Evolutionary conservation across 2,329 filamentous ascomycete genomes (phyloP), one percentile per base, ranked within the genome.

Genomic region (Phaeosphaeriaceae sp.): DNA sequence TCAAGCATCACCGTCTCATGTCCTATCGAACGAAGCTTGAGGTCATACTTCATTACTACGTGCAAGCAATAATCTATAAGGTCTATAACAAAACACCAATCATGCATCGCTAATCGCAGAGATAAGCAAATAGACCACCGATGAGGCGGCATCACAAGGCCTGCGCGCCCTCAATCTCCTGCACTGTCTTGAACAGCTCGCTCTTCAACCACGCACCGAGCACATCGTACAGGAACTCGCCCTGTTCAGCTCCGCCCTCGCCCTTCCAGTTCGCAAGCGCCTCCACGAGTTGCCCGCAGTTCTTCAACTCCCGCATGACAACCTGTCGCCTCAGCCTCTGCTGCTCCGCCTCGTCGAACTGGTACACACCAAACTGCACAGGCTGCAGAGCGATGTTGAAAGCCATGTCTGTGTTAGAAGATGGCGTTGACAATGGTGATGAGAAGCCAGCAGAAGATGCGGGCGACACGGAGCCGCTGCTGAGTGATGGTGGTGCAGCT

Each of bases 181-280:
- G 60, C 19, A 71, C 51, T 24, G 70, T 74, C 64, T 67, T 74
- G 54, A 64, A 67, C 50, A 75, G 54, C 59, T 74, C 68, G 47
- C 63, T 71, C 66, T 74, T 73, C 49, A 76, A 52, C 73, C 73
- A 76, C 26, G 69, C 65, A 32, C 73, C 72, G 3, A 76, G 59
- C 13, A 71, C 64, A 58, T 71, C 70, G 49, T 75, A 76, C 47
- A 75, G 47, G 26, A 69, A 73, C 60, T 71, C 67, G 1, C 69
- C 70, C 53, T 73, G 69, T 46, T 68, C 70, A 5, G 57, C 59
- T 28, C 61, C 60, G 9, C 62, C 60, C 8, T 66, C 55, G 15
- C 67, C 60, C 17, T 56, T 56, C 72, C 73, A 74, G 49, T 64
- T 68, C 19, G 69, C 70, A 52, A 76, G 51, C 35, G 71, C 69